These are phyloP conservation scores for Cladochytrium replicatum DNA, from an alignment of 192 early-diverging fungal species.

Conservation along the genomic window DNA sequence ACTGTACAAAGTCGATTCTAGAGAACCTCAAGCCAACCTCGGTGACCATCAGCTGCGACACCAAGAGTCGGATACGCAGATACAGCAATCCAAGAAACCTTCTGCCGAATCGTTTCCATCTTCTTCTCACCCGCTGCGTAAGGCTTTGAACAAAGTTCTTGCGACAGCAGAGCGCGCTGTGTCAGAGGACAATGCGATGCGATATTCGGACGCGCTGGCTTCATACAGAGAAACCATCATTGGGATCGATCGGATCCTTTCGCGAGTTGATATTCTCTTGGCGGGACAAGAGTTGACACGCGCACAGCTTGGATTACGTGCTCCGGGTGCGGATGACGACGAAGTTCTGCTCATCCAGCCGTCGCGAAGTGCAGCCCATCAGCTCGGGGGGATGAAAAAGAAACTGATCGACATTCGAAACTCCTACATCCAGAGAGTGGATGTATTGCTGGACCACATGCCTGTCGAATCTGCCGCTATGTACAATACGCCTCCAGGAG, in stretches of 20 bases:
- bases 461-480: constrained; percentile 8
- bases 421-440: constrained; percentile 18
- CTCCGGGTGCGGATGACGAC: neutral
- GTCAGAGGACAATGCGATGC: constrained; percentile 2
- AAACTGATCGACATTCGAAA: constrained; percentile 17
- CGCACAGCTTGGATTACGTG: constrained; percentile 1
- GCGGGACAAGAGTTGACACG: neutral
- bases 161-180: too few relatives aligned
- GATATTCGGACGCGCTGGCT: constrained; percentile 14
- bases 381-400: neutral
- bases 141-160: too few relatives aligned
- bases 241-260: constrained; percentile 8
- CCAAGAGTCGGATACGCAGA: too few relatives aligned
- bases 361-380: neutral
- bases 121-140: too few relatives aligned
- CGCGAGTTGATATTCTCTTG: constrained; percentile 5
- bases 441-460: constrained; percentile 9
- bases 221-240: constrained; percentile 20
- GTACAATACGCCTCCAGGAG: constrained; percentile 10
- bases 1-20: too few relatives aligned
- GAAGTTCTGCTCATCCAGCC: neutral
- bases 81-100: too few relatives aligned
- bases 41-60: too few relatives aligned
- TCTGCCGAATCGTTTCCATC: too few relatives aligned
- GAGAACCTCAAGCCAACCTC: too few relatives aligned